Evolutionary conservation across 768 basidiomycete species (phyloP), one percentile per base, ranked within the genome.

Genomic region (Amanita rubescens): DNA sequence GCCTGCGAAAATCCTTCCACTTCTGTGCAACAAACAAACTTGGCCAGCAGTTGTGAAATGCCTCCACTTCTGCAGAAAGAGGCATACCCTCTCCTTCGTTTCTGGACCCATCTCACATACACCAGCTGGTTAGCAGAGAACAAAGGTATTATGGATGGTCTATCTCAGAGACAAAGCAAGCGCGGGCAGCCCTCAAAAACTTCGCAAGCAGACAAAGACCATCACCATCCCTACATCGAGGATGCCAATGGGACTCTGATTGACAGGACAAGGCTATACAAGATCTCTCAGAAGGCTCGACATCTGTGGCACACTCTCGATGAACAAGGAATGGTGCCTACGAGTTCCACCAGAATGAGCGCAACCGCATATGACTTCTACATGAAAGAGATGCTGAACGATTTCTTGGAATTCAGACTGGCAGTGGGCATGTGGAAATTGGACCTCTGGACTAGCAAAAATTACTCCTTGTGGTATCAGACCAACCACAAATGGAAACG

Each of bases 381-480:
- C 17, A 5, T 12, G 3, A 27, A 17, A 20, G 30, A 17, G n/a
- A 49, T 49, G 47, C 25, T 17, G 5, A 8, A 37, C 11, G 25
- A 33, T 11, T 49, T 30, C 17, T 7, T 37, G 30, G 47, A 49
- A 37, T 33, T 49, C n/a, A 24, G 27, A 9, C 47, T 49, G n/a
- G 24, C 25, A 5, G 17, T 5, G 10, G 34, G 30, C 3, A 20
- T 19, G 4, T 49, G 47, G 47, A 49, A 49, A 27, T n/a, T 49
- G 47, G 47, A 49, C 17, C 34, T 49, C 8, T 49, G 47, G 47
- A 46, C 44, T 15, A n/a, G n/a, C n/a, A n/a, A n/a, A n/a, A n/a
- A n/a, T n/a, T n/a, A n/a, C n/a, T n/a, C n/a, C n/a, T n/a, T 15
- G 9, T 39, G 37, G 37, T 39, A 39, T 39, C 37, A 39, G 15